Evolutionary conservation across 805 yeast species (phyloP), one percentile per base, ranked within the genome.

Genomic region (Yamadazyma phyllophila): DNA sequence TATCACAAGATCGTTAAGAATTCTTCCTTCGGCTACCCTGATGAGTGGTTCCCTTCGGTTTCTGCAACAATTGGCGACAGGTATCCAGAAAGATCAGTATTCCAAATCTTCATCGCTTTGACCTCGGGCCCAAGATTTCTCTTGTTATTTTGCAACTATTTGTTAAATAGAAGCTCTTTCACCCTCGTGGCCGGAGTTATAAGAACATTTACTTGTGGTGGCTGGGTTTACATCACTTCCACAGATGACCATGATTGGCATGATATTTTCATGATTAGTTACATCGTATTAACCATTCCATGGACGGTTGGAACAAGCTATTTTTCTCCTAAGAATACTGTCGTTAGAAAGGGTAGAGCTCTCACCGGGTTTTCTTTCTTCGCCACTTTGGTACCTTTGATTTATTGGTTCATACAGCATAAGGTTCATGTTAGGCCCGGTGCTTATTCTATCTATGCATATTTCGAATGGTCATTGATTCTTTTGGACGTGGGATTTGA

Each of bases 11-110:
- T 94, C 60, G 96, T 94, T 9, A 74, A 82, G 58, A 94, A 94
- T 62, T 86, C 91, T 39, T 80, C 81, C 52, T 91, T 73, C 60
- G 95, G 96, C 1, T 94, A 89, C 61, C 99, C 99, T 2, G 94
- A 91, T 48, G 99, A 94, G 65, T 94, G 99, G 98, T 92, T 94
- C 61, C 99, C 99, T 2, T 85, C 95, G 58, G 99, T 94, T 2
- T 85, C 96, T 31, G 98, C 99, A 1, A 81, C 99, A 1, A 94
- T 94, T 60, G 99, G 99, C 37, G 99, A 94, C 62, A 68, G 97
- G 49, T 94, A 90, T 62, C 99, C 99, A 0, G 99, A 94, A 66
- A 74, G 99, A 53, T 88, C 96, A 1, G 67, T 94, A 14, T 94
- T 92, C 63, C 99, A 94, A 67, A 75, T 92, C 31, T 67, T 92